A percentile compares a stretch with the other conserved stretches of the same genome.
Conservation (phyloP, 179 eudicot species). For the Monotropa hypopitys region DNA sequence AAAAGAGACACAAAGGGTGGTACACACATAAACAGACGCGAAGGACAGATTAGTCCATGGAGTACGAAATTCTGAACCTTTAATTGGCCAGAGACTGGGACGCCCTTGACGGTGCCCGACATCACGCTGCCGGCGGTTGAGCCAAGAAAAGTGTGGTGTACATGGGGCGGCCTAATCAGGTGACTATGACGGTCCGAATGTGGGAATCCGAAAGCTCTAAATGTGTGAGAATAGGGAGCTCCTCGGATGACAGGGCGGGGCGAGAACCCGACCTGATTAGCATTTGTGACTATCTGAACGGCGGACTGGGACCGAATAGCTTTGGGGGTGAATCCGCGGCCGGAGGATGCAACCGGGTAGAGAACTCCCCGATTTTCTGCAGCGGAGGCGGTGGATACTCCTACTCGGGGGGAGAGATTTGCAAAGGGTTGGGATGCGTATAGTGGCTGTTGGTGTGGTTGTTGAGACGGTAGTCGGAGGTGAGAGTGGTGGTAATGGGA, state of each 20-base stretch:
- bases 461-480: background rate
- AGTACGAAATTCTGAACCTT: slow-evolving; percentile 16
- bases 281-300: background rate
- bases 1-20: background rate
- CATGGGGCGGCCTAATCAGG: slow-evolving; percentile 12
- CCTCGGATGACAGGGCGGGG: slow-evolving; percentile 3
- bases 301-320: slow-evolving; percentile 10
- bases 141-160: slow-evolving; percentile 12
- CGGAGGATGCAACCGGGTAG: slow-evolving; percentile 31
- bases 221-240: background rate
- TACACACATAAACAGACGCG: background rate
- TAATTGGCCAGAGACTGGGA: slow-evolving; percentile 14
- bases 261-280: slow-evolving; percentile 9
- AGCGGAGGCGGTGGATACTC: slow-evolving; percentile 6
- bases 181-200: slow-evolving; percentile 17
- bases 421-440: slow-evolving; percentile 3
- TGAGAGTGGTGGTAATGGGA: slow-evolving; percentile 1
- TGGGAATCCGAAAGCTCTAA: slow-evolving; percentile 16
- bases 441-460: background rate
- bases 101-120: slow-evolving; percentile 19
- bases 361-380: slow-evolving; percentile 14
- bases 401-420: slow-evolving; percentile 7
- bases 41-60: background rate
- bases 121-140: slow-evolving; percentile 7
- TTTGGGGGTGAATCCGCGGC: slow-evolving; percentile 24